Evolutionary conservation across 2,329 filamentous ascomycete species (phyloP), one percentile per base, ranked within the genome.

Genomic region (Clarireedia monteithiana): DNA sequence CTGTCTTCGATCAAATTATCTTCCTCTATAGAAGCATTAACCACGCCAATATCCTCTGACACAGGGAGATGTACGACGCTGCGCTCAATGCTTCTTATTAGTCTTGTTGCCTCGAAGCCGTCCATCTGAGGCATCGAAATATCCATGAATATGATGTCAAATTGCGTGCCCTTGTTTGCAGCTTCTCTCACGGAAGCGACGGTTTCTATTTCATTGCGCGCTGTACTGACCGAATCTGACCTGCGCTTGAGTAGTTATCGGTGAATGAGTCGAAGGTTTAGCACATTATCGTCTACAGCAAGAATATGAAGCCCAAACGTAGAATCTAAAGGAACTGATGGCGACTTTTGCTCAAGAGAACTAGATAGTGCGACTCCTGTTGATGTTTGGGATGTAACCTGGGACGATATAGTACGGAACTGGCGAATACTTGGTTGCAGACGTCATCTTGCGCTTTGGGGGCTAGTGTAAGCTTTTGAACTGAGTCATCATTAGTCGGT

Each of bases 91-190:
- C 30, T 34, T 34, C 78, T 72, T 30, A 81, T 80, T 34, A 67
- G 68, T 5, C 71, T 70, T 10, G 77, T 80, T 0, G 75, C 69
- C 53, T 76, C 73, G 14, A 77, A 66, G 0, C 76, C 76, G 56
- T 79, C 72, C 69, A 81, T 76, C 5, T 80, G 68, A 0, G 79
- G 79, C 79, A 82, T 82, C 49, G 75, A 75, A 3, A 81, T 65
- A 70, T 71, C 77, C 75, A 79, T 79, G 20, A 79, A 70, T 5
- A 79, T 70, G 27, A 77, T 69, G 44, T 72, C 71, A 42, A 73
- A 0, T 64, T 58, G 30, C 30, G 30, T 34, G 30, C 30, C 10
- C 30, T 34, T 34, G 30, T 10, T 62, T 23, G 66, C 61, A 2
- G 64, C 65, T 56, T 6, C 61, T 53, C 52, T 59, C 9, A 44